Base-by-base conservation (phyloP, 768 basidiomycete genomes). In the Coprinopsis strossmayeri region DNA sequence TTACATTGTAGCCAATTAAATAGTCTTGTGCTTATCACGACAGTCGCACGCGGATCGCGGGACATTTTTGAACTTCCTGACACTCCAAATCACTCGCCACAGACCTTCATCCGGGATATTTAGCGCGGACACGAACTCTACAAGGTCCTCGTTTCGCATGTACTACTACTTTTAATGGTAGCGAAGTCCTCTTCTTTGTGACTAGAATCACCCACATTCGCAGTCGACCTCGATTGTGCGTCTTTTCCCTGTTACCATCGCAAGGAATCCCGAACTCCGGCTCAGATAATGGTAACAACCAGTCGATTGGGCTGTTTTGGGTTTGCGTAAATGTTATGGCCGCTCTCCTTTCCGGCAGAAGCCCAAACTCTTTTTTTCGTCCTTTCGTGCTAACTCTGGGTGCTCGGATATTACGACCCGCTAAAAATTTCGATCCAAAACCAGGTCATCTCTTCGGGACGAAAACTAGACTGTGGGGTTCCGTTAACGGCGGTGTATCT, bases 11-110 rank as follows among this genome's bases (percentile, higher is more conserved):
- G 10, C 9, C 9, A 24, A 11, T 25, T 24, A 25, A 26, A 23
- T 23, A 9, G 10, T 12, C 23, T 42, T 42, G 4, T 25, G 9
- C 40, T 42, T 25, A 24, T 24, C 17, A 25, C 5, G 18, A 18
- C 11, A 21, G 23, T 26, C 24, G 24, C 24, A 26, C 40, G 40
- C 40, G 40, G 40, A 42, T 42, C 40, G 40, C 40, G 40, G 40
- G 40, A 23, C 24, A 32, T 4, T 23, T 10, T 10, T 12, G 21
- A 23, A 4, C 23, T 42, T 42, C 40, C 11, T 17, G 25, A 26
- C 40, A 24, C 21, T 25, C 40, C 40, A 17, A 42, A 42, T 42
- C 40, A 42, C 17, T 42, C 40, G 40, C 40, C 40, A 42, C 40
- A 42, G 23, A 17, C 5, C 21, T 5, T 38, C 37, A 21, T 17